These are phyloP conservation scores for Pichia gijzeniarum DNA, from an alignment of 805 yeast species.

Conservation along the genomic window DNA sequence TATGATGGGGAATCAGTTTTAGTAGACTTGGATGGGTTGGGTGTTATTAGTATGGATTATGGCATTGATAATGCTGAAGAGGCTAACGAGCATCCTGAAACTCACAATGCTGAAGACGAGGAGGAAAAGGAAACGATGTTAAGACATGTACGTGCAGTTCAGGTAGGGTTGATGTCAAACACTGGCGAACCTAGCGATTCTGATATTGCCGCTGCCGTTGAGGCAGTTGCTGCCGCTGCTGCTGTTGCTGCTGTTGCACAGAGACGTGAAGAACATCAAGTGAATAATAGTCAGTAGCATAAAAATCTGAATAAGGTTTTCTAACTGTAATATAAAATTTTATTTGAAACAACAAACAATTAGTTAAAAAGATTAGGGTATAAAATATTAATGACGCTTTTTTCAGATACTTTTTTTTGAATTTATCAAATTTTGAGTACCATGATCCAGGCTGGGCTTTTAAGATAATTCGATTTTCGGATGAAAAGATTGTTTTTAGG, in stretches of 20 bases:
- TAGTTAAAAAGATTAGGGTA: no score
- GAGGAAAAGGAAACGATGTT: constrained; percentile 9
- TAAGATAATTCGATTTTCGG: no score
- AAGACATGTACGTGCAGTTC: constrained; percentile 9
- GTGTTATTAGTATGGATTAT: background rate
- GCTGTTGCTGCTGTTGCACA: constrained; percentile 19
- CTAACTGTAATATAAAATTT: no score
- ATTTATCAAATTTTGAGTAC: no score
- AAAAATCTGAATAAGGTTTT: no score
- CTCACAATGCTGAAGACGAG: constrained; percentile 5
- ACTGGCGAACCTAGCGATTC: constrained; percentile 6
- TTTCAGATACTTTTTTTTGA: no score
- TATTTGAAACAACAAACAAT: no score
- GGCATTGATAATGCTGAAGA: constrained; percentile 1
- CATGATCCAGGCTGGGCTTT: no score
- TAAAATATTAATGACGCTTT: no score
- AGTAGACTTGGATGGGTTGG: constrained; percentile 4
- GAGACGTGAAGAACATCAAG: background rate
- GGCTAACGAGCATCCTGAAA: background rate
- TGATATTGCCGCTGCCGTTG: constrained; percentile 15
- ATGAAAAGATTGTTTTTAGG: no score
- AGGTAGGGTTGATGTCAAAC: constrained; percentile 3
- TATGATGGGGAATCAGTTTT: constrained; percentile 9
- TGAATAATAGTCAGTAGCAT: no score
- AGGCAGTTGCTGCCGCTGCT: constrained; percentile 12